phyloP scores from a whole-genome alignment of 371 early-diverging fungal genomes.

The Synchytrium microbalum region DNA sequence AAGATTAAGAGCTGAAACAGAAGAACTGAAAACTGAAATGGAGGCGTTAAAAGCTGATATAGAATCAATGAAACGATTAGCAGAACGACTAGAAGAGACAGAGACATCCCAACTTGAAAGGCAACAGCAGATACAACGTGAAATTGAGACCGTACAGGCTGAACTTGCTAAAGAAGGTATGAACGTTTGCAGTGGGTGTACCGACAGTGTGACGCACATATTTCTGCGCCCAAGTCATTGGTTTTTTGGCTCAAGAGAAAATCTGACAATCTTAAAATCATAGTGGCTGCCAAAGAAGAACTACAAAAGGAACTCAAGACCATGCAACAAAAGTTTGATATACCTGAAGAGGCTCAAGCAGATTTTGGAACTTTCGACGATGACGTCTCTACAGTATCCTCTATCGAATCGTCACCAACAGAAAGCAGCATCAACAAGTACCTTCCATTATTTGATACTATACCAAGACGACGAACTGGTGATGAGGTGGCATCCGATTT shows the following conservation, averaged over 20 bases:
- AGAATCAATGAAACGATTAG: not conserved
- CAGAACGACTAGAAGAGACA: not conserved
- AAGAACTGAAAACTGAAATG: slow-evolving; percentile 1
- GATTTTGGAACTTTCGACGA: too few species aligned
- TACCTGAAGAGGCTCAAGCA: not conserved
- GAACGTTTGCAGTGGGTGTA: too few species aligned
- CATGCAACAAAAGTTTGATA: not conserved
- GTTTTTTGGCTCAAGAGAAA: too few species aligned
- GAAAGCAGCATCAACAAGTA: too few species aligned
- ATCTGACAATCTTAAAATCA: not conserved
- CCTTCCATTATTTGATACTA: too few species aligned
- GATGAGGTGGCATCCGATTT: too few species aligned
- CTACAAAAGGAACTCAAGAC: not conserved
- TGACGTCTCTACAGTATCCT: too few species aligned
- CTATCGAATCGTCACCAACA: too few species aligned
- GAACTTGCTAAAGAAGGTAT: not conserved
- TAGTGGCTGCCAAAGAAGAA: not conserved
- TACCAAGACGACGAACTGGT: too few species aligned
- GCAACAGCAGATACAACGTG: not conserved
- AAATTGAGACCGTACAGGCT: not conserved
- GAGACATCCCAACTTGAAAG: not conserved
- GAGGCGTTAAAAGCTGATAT: not conserved
- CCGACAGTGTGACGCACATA: too few species aligned
- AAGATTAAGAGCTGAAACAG: not conserved
- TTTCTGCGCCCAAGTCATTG: not conserved